Evolutionary conservation across 768 basidiomycete genomes (phyloP).

Genomic region (Tricholoma saponaceum): DNA sequence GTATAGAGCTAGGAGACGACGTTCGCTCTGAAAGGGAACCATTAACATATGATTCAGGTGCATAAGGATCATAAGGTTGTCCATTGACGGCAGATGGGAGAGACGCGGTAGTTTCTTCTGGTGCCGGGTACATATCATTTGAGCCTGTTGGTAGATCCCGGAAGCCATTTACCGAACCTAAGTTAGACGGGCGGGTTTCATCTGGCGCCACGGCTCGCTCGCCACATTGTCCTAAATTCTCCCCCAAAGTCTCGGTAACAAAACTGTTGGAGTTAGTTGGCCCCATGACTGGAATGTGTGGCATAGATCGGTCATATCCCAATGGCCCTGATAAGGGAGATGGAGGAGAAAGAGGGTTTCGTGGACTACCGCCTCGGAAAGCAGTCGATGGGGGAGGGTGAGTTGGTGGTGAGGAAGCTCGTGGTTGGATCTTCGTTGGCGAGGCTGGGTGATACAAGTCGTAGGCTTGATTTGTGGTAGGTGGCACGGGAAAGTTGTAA

Average conservation of each 20-base stretch:
- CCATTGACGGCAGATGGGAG: conserved; percentile 6
- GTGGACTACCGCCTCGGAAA: conserved; percentile 7
- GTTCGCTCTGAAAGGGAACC: conserved; percentile 21
- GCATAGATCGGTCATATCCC: conserved; percentile 3
- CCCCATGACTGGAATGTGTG: not conserved
- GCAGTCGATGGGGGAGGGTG: not conserved
- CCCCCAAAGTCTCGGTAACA: not conserved
- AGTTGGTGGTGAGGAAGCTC: not conserved
- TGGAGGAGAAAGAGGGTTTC: conserved; percentile 10
- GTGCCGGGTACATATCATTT: not conserved
- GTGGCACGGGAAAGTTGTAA: not conserved
- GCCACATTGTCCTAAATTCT: not conserved
- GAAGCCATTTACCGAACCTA: not conserved
- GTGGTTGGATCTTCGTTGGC: conserved; percentile 1
- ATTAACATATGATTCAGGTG: conserved; percentile 25
- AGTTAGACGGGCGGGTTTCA: not conserved
- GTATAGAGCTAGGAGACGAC: conserved; percentile 25
- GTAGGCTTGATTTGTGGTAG: not conserved
- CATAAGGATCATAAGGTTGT: conserved; percentile 30
- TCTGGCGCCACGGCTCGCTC: not conserved
- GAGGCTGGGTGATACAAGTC: not conserved
- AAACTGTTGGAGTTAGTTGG: not conserved
- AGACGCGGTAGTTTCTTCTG: conserved; percentile 6
- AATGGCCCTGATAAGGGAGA: conserved; percentile 8
- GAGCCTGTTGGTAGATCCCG: not conserved